Base-by-base conservation (phyloP, 1,139 yeast genomes). In the Taphrina pruni region DNA sequence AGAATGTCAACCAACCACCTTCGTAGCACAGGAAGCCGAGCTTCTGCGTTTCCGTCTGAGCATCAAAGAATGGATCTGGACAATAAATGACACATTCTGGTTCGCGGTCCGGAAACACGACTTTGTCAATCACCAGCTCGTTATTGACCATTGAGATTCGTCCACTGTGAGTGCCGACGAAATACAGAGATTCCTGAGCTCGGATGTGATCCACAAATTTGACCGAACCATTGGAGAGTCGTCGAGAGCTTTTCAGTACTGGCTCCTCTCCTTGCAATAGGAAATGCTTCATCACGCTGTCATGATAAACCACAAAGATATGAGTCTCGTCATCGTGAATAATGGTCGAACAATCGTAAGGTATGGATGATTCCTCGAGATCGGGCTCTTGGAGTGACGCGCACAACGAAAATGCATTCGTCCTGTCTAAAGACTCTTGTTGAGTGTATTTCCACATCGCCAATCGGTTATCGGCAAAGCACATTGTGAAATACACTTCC, bases 1-100 rank as follows among this genome's bases (percentile, higher is more conserved):
- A 43, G n/a, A 58, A 58, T 9, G 39, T 45, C 54, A 58, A 12
- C 50, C 26, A 43, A 11, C 52, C 62, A 58, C 54, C 9, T n/a
- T 45, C 54, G 35, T 36, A 32, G 43, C 43, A 45, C 35, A 58
- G 12, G 14, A 58, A 17, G 9, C 62, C 62, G 14, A 20, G 14
- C 20, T 4, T 35, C n/a, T 26, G 39, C 1, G 17, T 32, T 6
- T n/a, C 43, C 14, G 21, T 32, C 26, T 32, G 36, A 1, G 35
- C 35, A 12, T 43, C 26, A 41, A 58, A 58, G 43, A 58, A 58
- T 2, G 62, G 62, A 45, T 58, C 26, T 7, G 32, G 9, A 21
- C 48, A 14, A 17, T 45, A 32, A 9, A 45, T 17, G 8, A 32
- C 20, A 9, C 26, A 11, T 20, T 58, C 54, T 8, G 38, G 54